Evolutionary conservation across 1,284 basidiomycete species (phyloP), one percentile per base, ranked within the genome.

Genomic region (Coniferiporia weirii): DNA sequence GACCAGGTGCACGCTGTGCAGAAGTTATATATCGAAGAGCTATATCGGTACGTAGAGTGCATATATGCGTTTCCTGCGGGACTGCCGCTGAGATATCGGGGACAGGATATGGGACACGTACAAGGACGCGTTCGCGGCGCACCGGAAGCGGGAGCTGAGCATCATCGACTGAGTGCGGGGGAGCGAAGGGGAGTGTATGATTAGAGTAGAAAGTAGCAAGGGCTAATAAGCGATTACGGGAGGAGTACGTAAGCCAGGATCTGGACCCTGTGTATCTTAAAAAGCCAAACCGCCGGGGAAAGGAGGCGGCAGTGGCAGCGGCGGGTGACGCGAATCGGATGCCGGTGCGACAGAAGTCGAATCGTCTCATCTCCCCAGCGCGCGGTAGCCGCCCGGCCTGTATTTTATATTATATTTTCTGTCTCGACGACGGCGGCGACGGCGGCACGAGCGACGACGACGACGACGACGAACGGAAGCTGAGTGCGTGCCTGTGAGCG

Each of bases 51-150:
- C 47, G 81, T 62, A n/a, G 27, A 27, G 27, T 27, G 27, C 27
- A 27, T 27, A 27, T 27, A 27, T 27, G 27, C 27, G 27, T 5
- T 27, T 27, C 27, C 3, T 27, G 27, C 27, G 27, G 27, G 27
- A n/a, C 27, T 27, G 27, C 3, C 5, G 27, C 5, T 27, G 27
- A 27, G 2, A 2, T 2, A 27, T 27, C 5, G 27, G 27, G 27
- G 5, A 5, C 67, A 95, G 94, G 54, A 95, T 97, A 65, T 98
- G 95, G 95, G 82, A 98, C 69, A 85, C 87, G 20, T 95, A 98
- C 78, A 97, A 97, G 71, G 87, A 94, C 68, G 77, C 84, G 61
- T 93, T 92, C 67, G 91, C 92, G 32, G 85, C 88, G 67, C 78
- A 85, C 32, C 79, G 91, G 46, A 81, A 79, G 59, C 77, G 81